Conservation (phyloP, 768 basidiomycete genomes). For the Psilocybe azurescens region DNA sequence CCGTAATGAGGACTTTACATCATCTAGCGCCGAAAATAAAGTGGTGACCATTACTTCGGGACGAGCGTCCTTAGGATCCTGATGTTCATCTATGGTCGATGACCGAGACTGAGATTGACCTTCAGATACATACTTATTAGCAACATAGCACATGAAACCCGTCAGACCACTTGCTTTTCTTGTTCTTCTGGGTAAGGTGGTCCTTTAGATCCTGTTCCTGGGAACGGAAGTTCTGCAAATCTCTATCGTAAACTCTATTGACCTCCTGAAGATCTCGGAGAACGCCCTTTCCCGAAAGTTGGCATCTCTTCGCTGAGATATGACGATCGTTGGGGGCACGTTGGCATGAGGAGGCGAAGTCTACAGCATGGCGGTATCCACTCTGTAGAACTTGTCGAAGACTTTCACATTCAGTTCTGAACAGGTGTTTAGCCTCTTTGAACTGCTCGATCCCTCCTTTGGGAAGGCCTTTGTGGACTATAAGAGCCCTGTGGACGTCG, state of each 20-base stretch:
- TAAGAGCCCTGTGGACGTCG: conserved; percentile 23
- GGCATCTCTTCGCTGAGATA: conserved; percentile 23
- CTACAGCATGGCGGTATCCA: conserved; percentile 25
- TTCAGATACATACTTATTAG: background rate
- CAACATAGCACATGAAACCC: background rate
- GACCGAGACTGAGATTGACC: background rate
- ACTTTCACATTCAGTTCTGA: conserved; percentile 24
- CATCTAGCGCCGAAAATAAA: conserved; percentile 21
- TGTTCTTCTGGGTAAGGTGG: conserved; percentile 3
- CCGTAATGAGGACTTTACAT: conserved; percentile 18
- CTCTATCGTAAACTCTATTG: conserved; percentile 17
- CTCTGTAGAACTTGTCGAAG: conserved; percentile 23
- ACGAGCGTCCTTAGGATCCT: background rate
- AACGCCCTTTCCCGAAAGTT: conserved; percentile 22
- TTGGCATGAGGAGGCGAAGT: conserved; percentile 24
- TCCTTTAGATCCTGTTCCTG: conserved; percentile 11
- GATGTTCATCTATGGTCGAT: background rate
- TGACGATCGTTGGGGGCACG: conserved; percentile 25
- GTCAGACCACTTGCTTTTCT: conserved; percentile 9
- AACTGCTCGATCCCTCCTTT: conserved; percentile 20
- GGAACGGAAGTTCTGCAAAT: conserved; percentile 17
- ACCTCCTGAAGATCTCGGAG: conserved; percentile 22
- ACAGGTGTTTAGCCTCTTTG: conserved; percentile 19
- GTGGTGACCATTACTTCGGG: conserved; percentile 13
- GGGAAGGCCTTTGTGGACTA: conserved; percentile 12